Conservation (phyloP, 169 alveolate genomes). For the Plasmodium knowlesi region DNA sequence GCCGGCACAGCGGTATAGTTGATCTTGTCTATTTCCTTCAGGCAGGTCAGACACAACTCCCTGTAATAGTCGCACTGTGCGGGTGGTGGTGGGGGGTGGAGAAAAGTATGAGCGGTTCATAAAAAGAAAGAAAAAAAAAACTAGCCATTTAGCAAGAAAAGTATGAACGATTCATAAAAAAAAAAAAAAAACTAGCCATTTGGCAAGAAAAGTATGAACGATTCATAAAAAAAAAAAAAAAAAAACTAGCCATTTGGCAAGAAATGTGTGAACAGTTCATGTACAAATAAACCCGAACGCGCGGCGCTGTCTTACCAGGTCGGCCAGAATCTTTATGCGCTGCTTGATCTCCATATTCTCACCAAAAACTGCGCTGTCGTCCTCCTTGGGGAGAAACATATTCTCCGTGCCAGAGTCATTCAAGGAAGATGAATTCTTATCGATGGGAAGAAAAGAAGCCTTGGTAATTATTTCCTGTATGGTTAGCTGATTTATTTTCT, state of each 20-base stretch:
- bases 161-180: conserved; percentile 5
- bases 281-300: background rate
- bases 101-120: background rate
- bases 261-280: background rate
- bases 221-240: background rate
- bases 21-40: conserved; percentile 70
- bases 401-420: background rate
- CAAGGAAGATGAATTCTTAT: background rate
- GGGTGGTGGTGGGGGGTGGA: background rate
- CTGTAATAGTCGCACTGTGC: conserved; percentile 63
- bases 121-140: background rate
- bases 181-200: background rate
- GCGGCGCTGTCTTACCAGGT: conserved; percentile 14
- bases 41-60: conserved; percentile 43
- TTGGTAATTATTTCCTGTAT: conserved; percentile 49
- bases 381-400: background rate
- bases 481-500: conserved; percentile 6
- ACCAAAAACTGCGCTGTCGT: background rate
- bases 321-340: conserved; percentile 27
- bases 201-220: background rate
- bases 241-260: background rate
- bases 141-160: background rate
- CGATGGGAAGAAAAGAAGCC: conserved; percentile 11
- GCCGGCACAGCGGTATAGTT: conserved; percentile 45
- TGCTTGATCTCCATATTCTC: conserved; percentile 17